Percentiles rank a stretch among this genome's conserved stretches.
Conservation (phyloP, 257 asterid genomes). For the Solanum chiquidenum region DNA sequence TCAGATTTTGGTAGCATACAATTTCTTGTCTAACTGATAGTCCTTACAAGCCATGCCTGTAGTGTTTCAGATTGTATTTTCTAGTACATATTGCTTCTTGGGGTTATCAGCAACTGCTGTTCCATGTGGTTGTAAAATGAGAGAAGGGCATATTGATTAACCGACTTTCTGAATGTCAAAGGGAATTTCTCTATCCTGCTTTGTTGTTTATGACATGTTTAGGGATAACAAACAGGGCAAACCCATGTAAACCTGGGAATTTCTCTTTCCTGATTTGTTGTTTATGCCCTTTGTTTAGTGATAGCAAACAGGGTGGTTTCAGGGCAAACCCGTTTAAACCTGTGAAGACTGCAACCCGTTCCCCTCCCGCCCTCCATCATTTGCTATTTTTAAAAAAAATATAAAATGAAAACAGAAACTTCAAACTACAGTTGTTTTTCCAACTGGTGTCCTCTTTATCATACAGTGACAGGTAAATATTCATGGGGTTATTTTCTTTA, state of each 20-base stretch:
- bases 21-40: neutral
- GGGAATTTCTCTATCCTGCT: neutral
- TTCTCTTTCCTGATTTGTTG: neutral
- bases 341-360: neutral
- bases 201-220: neutral
- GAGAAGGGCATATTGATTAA: neutral
- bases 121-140: constrained; percentile 1
- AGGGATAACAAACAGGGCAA: neutral
- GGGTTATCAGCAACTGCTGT: neutral
- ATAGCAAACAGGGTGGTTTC: neutral
- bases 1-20: constrained; percentile 3
- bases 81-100: constrained; percentile 1
- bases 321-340: neutral
- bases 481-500: neutral
- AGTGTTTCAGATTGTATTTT: constrained; percentile 1
- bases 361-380: neutral
- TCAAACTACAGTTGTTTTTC: neutral
- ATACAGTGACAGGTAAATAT: neutral
- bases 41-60: neutral
- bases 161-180: neutral
- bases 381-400: neutral
- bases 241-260: neutral
- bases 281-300: neutral
- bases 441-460: neutral
- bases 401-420: too few relatives aligned